phyloP scores from a whole-genome alignment of 768 basidiomycete species.

The Multifurca ochricompacta region DNA sequence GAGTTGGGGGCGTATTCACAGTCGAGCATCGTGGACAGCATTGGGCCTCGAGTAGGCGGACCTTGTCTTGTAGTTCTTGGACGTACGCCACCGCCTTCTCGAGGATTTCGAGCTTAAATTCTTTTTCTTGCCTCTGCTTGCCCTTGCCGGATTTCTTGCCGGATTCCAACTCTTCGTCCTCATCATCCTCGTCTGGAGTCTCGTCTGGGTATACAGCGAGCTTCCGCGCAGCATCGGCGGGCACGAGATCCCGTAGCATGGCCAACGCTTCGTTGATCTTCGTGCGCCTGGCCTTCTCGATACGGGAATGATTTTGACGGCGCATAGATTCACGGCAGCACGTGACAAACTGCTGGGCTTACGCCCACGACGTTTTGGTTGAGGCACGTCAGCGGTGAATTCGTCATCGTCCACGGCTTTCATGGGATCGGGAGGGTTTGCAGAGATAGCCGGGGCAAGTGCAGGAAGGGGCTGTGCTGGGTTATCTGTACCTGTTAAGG shows the following conservation, averaged over 20 bases:
- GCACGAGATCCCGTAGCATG: constrained; percentile 70
- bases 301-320: constrained; percentile 90
- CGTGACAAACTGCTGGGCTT: constrained; percentile 69
- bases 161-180: constrained; percentile 13
- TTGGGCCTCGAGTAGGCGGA: constrained; percentile 15
- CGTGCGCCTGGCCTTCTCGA: constrained; percentile 88
- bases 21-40: constrained; percentile 8
- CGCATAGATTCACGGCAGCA: constrained; percentile 79
- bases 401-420: constrained; percentile 23
- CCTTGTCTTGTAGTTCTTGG: constrained; percentile 20
- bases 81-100: constrained; percentile 20
- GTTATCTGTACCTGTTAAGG: not conserved
- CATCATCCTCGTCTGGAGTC: constrained; percentile 31
- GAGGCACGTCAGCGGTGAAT: constrained; percentile 25
- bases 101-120: constrained; percentile 22
- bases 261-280: constrained; percentile 93
- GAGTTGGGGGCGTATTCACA: not conserved
- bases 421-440: constrained; percentile 1
- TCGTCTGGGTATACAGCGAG: constrained; percentile 22
- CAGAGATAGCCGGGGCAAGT: constrained; percentile 18
- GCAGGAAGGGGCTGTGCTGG: constrained; percentile 11
- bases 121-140: constrained; percentile 18
- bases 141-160: constrained; percentile 11
- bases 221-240: constrained; percentile 37
- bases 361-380: constrained; percentile 56